Evolutionary conservation across 2,329 filamentous ascomycete genomes (phyloP), one percentile per base, ranked within the genome.

Genomic region (Cyclaneusma minus): DNA sequence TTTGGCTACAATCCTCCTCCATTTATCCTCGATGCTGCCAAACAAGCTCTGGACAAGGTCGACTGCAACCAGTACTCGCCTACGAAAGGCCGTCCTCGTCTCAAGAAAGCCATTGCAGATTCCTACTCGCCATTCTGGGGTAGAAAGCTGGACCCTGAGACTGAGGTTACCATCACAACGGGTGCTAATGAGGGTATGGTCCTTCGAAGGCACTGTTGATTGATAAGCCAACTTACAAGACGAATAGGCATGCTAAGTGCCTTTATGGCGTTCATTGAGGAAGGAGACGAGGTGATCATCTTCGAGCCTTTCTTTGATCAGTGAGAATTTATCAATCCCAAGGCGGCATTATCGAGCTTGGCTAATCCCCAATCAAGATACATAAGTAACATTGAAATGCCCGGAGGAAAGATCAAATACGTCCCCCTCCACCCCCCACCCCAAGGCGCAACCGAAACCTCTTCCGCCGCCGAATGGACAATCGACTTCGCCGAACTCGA

Each of bases 241-340:
- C 12, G 11, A 9, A 4, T 29, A 68, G 69, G 82, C 43, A 95
- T 95, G 83, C 62, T 98, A 37, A 87, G 81, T 47, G 89, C 85
- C 0, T 95, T 98, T 47, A 95, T 98, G 89, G 89, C 69, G 3
- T 98, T 98, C 42, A 73, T 98, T 31, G 89, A 98, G 53, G 67
- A 70, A 1, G 89, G 83, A 8, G 89, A 98, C 47, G 89, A 98
- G 52, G 89, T 94, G 38, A 94, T 98, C 39, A 68, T 98, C 30
- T 94, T 98, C 49, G 89, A 98, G 58, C 89, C 89, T 7, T 98
- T 94, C 57, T 98, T 95, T 49, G 89, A 98, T 54, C 89, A 98
- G 73, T 81, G 50, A 47, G 62, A 16, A 12, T 12, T 26, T 18
- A 25, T 20, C 9, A 20, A 16, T 27, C 6, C 20, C n/a, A 13